A percentile compares a stretch with the other conserved stretches of the same genome.
These are phyloP conservation scores for Ophiosphaerella herpotricha DNA, from an alignment of 2,329 filamentous ascomycete genomes.

Conservation along the genomic window DNA sequence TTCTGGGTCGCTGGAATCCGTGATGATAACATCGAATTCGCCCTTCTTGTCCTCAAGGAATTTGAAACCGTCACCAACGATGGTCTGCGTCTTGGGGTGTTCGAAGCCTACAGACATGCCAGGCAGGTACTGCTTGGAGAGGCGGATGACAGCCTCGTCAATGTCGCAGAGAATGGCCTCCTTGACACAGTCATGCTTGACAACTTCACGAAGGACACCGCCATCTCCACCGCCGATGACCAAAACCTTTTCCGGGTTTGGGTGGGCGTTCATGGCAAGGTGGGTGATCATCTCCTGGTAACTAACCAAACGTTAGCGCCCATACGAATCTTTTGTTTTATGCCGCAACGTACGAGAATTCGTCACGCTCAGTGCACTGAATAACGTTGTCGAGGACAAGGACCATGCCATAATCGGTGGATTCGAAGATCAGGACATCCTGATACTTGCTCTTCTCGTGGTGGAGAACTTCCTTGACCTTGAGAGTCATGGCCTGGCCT, in stretches of 20 bases:
- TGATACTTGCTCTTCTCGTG: conserved; percentile 99
- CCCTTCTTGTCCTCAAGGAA: conserved; percentile 97
- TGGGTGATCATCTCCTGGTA: conserved; percentile 99
- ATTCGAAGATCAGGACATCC: conserved; percentile 98
- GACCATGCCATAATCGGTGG: conserved; percentile 93
- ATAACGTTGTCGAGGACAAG: conserved; percentile 98
- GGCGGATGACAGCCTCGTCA: conserved; percentile 96
- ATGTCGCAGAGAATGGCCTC: conserved; percentile 98
- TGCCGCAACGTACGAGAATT: conserved; percentile 73
- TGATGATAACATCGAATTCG: conserved; percentile 99
- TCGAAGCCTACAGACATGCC: conserved; percentile 91
- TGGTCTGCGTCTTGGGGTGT: conserved; percentile 89
- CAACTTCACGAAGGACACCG: conserved; percentile 94
- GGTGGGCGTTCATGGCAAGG: conserved; percentile 97
- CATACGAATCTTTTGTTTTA: not conserved
- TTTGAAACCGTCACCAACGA: conserved; percentile 98
- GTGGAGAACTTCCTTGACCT: conserved; percentile 94
- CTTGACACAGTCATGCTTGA: conserved; percentile 98
- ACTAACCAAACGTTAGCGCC: conserved; percentile 41
- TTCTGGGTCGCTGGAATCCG: conserved; percentile 96
- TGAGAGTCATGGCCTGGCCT: conserved; percentile 91
- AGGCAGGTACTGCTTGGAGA: conserved; percentile 97
- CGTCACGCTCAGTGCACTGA: conserved; percentile 96
- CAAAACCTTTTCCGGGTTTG: conserved; percentile 95
- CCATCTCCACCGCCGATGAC: conserved; percentile 98